Conservation (phyloP, 805 yeast genomes). For the Hanseniaspora jakobsenii region DNA sequence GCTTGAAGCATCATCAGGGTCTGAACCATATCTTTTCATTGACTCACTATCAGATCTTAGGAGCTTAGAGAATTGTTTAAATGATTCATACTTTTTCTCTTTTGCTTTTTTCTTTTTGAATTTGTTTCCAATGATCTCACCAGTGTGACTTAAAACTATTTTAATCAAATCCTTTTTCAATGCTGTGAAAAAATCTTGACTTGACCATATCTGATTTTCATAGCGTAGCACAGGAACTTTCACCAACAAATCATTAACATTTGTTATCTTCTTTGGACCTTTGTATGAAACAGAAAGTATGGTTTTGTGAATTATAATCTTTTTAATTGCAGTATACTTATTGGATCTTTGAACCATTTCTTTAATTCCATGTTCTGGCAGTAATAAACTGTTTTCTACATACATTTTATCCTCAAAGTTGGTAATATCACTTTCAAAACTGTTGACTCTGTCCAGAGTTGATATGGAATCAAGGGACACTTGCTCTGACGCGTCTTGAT, state of each 20-base stretch:
- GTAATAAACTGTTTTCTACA: not conserved
- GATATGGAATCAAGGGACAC: no score
- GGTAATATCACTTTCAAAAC: no score
- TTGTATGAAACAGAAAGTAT: constrained; percentile 54
- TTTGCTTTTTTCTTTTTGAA: constrained; percentile 35
- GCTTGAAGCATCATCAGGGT: no score
- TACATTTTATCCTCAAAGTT: not conserved
- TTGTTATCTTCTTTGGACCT: constrained; percentile 48
- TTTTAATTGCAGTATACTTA: constrained; percentile 49
- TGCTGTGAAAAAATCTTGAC: constrained; percentile 41
- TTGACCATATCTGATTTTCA: constrained; percentile 43
- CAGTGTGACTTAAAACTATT: constrained; percentile 45
- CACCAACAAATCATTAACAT: constrained; percentile 44
- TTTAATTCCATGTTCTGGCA: constrained; percentile 29
- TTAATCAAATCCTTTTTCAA: constrained; percentile 46
- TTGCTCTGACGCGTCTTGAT: no score
- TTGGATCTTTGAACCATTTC: constrained; percentile 65
- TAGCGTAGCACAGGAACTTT: constrained; percentile 40
- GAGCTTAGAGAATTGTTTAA: constrained; percentile 15
- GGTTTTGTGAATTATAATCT: constrained; percentile 38
- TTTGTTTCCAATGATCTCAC: constrained; percentile 51
- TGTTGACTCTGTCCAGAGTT: no score
- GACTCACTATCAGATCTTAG: constrained; percentile 14
- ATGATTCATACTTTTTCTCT: constrained; percentile 17
- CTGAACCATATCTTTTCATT: no score